Conservation (phyloP, 1,284 basidiomycete genomes). For the Ganoderma lucidum region DNA sequence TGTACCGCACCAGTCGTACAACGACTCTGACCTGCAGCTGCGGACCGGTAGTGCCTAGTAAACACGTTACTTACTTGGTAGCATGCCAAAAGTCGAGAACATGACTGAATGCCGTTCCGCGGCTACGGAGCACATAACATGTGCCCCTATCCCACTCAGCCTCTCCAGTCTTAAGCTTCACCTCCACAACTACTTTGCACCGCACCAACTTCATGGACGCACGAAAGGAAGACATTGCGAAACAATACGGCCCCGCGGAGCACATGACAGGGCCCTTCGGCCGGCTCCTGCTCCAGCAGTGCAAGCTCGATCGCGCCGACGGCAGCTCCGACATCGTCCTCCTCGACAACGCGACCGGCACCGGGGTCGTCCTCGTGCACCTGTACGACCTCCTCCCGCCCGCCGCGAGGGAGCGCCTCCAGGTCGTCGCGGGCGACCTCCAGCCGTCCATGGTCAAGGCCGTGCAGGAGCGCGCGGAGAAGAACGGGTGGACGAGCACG, state of each 20-base stretch:
- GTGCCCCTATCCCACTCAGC: background rate
- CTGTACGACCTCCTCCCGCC: slow-evolving; percentile 17
- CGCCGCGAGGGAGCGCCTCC: slow-evolving; percentile 7
- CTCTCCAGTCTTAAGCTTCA: too few species aligned
- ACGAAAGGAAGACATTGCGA: slow-evolving; percentile 5
- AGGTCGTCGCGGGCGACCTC: slow-evolving; percentile 17
- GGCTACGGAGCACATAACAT: background rate
- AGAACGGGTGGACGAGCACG: slow-evolving; percentile 14
- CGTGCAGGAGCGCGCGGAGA: slow-evolving; percentile 15
- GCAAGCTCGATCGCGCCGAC: slow-evolving; percentile 16
- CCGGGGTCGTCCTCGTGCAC: slow-evolving; percentile 12
- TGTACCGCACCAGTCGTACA: too few species aligned
- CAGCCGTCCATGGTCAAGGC: slow-evolving; percentile 17
- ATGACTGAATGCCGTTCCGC: background rate
- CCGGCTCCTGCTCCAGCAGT: slow-evolving; percentile 12
- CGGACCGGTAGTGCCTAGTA: too few species aligned
- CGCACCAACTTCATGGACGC: background rate
- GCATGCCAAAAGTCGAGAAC: too few species aligned
- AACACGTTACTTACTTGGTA: too few species aligned
- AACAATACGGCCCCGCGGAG: slow-evolving; percentile 11
- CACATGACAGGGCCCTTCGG: slow-evolving; percentile 19
- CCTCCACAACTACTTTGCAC: background rate
- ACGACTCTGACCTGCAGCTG: too few species aligned
- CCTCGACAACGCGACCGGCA: slow-evolving; percentile 24
- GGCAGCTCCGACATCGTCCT: slow-evolving; percentile 16